Evolutionary conservation across 2,329 filamentous ascomycete species (phyloP).

Genomic region (Curvularia lunata): DNA sequence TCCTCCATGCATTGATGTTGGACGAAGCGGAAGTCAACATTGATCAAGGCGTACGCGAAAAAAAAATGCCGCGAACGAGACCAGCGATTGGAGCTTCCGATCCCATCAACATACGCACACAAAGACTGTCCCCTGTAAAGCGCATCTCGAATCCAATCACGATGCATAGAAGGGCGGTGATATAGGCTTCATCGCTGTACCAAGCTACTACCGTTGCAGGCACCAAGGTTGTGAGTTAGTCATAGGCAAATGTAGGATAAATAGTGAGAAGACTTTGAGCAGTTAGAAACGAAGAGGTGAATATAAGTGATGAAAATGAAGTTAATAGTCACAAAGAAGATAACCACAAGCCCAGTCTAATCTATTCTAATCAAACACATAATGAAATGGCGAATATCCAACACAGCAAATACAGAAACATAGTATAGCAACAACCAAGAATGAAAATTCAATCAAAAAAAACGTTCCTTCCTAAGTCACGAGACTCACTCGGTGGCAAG

Average conservation of each 20-base stretch:
- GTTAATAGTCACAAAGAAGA: not conserved
- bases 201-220: conserved; percentile 44
- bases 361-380: not conserved
- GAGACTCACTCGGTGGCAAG: no score
- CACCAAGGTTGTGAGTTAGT: conserved; percentile 47
- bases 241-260: conserved; percentile 41
- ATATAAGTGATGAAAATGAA: not conserved
- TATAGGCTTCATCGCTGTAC: conserved; percentile 40
- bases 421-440: no score
- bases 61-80: conserved; percentile 42
- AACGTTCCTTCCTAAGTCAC: no score
- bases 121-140: not conserved
- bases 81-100: conserved; percentile 33
- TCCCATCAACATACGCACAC: not conserved
- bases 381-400: not conserved
- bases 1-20: conserved; percentile 67
- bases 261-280: conserved; percentile 28
- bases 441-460: no score
- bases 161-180: conserved; percentile 43
- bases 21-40: conserved; percentile 52
- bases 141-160: conserved; percentile 48
- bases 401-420: not conserved
- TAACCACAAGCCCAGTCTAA: not conserved
- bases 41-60: not conserved
- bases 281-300: conserved; percentile 21